Evolutionary conservation across 169 alveolate genomes (phyloP).

Genomic region (Amoebophrya sp.): DNA sequence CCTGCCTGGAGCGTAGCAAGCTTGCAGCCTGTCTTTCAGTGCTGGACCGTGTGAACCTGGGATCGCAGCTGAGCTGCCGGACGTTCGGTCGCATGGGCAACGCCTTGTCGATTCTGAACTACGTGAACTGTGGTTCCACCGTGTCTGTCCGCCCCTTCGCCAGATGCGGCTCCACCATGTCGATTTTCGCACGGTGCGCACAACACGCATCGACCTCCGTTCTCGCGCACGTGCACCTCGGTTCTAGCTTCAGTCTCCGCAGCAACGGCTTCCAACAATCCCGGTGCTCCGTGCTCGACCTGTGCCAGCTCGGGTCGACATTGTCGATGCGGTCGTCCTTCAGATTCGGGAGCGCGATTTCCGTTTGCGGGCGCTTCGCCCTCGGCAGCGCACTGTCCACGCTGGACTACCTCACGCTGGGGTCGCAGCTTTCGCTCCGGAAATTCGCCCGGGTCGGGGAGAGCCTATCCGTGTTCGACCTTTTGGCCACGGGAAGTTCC

Average conservation of each 20-base stretch:
- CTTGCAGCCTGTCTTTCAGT: not conserved
- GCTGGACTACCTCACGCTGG: not conserved
- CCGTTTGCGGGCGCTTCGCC: not conserved
- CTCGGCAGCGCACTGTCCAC: not conserved
- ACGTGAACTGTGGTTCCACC: not conserved
- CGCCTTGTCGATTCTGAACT: not conserved
- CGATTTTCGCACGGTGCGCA: not conserved
- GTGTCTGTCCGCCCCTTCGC: not conserved
- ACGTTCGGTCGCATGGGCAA: not conserved
- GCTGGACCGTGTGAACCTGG: not conserved
- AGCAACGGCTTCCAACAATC: not conserved
- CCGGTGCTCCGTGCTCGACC: not conserved
- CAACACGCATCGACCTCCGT: not conserved
- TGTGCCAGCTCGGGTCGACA: not conserved
- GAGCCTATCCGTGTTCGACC: not conserved
- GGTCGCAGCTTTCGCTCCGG: not conserved
- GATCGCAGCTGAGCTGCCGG: not conserved
- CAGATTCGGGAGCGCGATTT: constrained; percentile 2
- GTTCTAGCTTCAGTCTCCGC: not conserved
- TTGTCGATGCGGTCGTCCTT: not conserved
- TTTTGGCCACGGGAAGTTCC: not conserved
- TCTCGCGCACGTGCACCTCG: not conserved
- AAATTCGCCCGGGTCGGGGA: not conserved
- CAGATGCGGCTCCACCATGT: constrained; percentile 18
- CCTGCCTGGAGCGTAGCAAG: not conserved